phyloP scores from a whole-genome alignment of 345 rosid genomes.

The Salix exigua region DNA sequence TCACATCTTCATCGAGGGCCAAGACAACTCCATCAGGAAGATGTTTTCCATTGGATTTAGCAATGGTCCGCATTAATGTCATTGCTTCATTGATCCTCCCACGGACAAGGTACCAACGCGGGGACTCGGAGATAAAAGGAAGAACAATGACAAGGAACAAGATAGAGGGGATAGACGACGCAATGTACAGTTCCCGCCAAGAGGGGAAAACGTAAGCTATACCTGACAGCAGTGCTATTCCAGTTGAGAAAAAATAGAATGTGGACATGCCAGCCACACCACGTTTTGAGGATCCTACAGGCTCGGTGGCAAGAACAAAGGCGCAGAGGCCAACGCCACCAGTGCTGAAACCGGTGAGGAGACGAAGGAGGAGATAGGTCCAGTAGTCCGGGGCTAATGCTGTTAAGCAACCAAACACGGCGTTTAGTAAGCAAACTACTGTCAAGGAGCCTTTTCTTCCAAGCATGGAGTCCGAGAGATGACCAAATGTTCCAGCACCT shows the following conservation, averaged over 20 bases:
- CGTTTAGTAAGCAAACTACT: constrained; percentile 64
- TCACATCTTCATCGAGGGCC: constrained; percentile 60
- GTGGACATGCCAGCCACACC: constrained; percentile 94
- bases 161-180: constrained; percentile 69
- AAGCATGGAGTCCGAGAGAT: constrained; percentile 77
- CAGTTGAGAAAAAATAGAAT: constrained; percentile 85
- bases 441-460: constrained; percentile 93
- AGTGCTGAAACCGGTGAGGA: constrained; percentile 83
- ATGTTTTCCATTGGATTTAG: constrained; percentile 48
- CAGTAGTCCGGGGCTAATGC: constrained; percentile 69
- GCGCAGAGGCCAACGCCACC: constrained; percentile 89
- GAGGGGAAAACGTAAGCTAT: constrained; percentile 61
- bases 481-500: constrained; percentile 96
- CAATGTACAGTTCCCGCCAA: constrained; percentile 74
- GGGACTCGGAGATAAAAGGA: constrained; percentile 80
- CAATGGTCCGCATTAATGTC: constrained; percentile 66
- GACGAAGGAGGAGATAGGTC: constrained; percentile 58
- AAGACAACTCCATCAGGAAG: constrained; percentile 61
- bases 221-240: constrained; percentile 65
- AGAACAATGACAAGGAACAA: constrained; percentile 58
- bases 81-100: constrained; percentile 64
- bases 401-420: constrained; percentile 68
- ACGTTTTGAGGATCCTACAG: constrained; percentile 76
- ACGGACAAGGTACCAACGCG: constrained; percentile 86
- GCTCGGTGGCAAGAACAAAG: constrained; percentile 84